Base-by-base conservation (phyloP, 2,329 filamentous ascomycete genomes). In the Atkinsonella hypoxylon region DNA sequence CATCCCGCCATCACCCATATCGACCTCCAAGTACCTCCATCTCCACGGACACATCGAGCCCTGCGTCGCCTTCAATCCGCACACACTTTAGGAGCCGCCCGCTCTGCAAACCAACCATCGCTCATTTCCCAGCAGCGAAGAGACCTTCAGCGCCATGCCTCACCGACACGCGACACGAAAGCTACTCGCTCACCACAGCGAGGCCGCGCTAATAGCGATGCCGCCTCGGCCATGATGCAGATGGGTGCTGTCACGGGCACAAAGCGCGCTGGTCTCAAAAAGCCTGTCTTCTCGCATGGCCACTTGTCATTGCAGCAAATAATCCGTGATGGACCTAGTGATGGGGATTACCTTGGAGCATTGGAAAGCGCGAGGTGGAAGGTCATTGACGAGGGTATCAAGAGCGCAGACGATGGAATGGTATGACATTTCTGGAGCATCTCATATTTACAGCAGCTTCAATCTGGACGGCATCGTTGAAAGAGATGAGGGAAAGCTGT, bases 351-450 rank as follows among this genome's bases (percentile, higher is more conserved):
- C 22, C 64, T 74, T 22, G 77, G 78, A 17, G 82, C 82, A 9
- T 70, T 91, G 47, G 82, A 87, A 59, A 84, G 83, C 58, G 72
- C 85, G 59, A 78, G 87, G 47, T 79, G 83, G 67, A 85, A 85
- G 59, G 83, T 91, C 47, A 70, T 90, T 48, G 81, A 85, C 56
- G 81, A 87, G 60, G 86, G 86, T 54, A 80, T 90, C 63, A 86
- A 85, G 62, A 82, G 81, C 58, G 87, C 89, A 61, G 78, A 76
- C 57, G 87, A 91, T 67, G 87, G 87, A 73, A 90, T 89, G 85
- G 85, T 89, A 66, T 73, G 61, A 26, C 17, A 13, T 20, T 44
- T 9, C 20, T 15, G 15, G 7, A 11, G 9, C n/a, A 5, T 44
- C 26, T 32, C 7, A 11, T 6, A 20, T 22, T 34, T 38, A 20